Percentiles rank a stretch among this genome's conserved stretches.
phyloP scores from a whole-genome alignment of 345 rosid genomes.

The Ailanthus altissimus region DNA sequence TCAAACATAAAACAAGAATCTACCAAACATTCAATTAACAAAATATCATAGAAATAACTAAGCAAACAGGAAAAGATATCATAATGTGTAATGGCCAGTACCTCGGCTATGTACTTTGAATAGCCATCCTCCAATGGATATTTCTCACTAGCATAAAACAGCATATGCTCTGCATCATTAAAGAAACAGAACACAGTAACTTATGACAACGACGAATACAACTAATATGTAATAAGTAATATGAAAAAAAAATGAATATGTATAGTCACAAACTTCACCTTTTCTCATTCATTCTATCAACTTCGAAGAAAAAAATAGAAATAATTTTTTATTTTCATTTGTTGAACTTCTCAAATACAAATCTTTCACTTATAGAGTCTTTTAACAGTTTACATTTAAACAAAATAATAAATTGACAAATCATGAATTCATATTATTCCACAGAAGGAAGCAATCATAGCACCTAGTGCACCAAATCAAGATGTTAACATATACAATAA shows the following conservation, averaged over 20 bases:
- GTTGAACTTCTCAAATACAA: not conserved
- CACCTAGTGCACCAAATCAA: not conserved
- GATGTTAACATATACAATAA: not conserved
- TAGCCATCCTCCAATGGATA: conserved; percentile 91
- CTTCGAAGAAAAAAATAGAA: too few relatives aligned
- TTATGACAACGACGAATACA: not conserved
- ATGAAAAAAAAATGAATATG: too few relatives aligned
- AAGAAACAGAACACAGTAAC: not conserved
- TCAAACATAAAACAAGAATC: not conserved
- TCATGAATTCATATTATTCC: not conserved
- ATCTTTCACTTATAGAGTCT: not conserved
- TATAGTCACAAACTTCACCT: too few relatives aligned
- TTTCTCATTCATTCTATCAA: too few relatives aligned
- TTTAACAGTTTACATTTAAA: not conserved
- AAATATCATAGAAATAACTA: not conserved
- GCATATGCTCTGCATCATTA: conserved; percentile 83
- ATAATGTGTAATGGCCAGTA: conserved; percentile 18
- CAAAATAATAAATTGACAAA: not conserved
- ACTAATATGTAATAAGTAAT: too few relatives aligned
- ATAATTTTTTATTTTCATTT: too few relatives aligned
- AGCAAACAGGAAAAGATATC: not conserved
- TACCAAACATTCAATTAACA: not conserved
- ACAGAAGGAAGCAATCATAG: not conserved
- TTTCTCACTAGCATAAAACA: conserved; percentile 88
- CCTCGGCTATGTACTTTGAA: conserved; percentile 79